A percentile compares a stretch with the other conserved stretches of the same genome.
phyloP scores from a whole-genome alignment of 495 filamentous ascomycete genomes.

The Podospora australis region DNA sequence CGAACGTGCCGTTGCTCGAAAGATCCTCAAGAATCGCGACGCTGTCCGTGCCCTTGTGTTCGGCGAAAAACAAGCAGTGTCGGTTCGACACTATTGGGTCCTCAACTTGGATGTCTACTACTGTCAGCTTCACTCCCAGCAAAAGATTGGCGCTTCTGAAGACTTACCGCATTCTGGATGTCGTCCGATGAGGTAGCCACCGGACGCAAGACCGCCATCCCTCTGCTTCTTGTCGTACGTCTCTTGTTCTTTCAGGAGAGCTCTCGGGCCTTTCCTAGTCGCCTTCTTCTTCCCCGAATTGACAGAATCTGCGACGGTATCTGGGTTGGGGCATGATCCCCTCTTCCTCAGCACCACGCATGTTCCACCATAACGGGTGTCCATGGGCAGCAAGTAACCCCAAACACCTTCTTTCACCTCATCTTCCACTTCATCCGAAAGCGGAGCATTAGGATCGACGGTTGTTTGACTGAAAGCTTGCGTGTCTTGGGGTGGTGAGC shows the following conservation, averaged over 20 bases:
- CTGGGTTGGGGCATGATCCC: slow-evolving; percentile 53
- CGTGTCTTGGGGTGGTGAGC: slow-evolving; percentile 51
- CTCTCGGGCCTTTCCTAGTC: slow-evolving; percentile 33
- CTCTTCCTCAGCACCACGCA: slow-evolving; percentile 67
- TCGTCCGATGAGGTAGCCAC: slow-evolving; percentile 87
- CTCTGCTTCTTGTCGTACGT: slow-evolving; percentile 51
- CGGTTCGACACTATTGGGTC: slow-evolving; percentile 88
- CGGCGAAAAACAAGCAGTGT: slow-evolving; percentile 84
- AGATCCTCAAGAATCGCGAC: slow-evolving; percentile 86
- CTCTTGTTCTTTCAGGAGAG: slow-evolving; percentile 47
- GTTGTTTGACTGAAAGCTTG: slow-evolving; percentile 75
- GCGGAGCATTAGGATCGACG: slow-evolving; percentile 61
- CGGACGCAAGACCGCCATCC: slow-evolving; percentile 51
- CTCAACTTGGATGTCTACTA: slow-evolving; percentile 68
- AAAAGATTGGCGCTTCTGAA: background rate
- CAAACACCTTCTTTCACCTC: slow-evolving; percentile 87
- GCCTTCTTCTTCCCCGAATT: slow-evolving; percentile 17
- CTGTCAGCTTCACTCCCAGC: slow-evolving; percentile 11
- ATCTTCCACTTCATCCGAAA: slow-evolving; percentile 77
- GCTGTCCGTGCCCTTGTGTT: slow-evolving; percentile 72
- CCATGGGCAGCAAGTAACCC: slow-evolving; percentile 86
- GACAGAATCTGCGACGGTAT: slow-evolving; percentile 24
- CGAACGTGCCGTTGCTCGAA: slow-evolving; percentile 93
- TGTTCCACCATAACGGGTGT: slow-evolving; percentile 57
- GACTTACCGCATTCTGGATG: slow-evolving; percentile 89